Base-by-base conservation (phyloP, 2,329 filamentous ascomycete species). In the Curvularia lunata region DNA sequence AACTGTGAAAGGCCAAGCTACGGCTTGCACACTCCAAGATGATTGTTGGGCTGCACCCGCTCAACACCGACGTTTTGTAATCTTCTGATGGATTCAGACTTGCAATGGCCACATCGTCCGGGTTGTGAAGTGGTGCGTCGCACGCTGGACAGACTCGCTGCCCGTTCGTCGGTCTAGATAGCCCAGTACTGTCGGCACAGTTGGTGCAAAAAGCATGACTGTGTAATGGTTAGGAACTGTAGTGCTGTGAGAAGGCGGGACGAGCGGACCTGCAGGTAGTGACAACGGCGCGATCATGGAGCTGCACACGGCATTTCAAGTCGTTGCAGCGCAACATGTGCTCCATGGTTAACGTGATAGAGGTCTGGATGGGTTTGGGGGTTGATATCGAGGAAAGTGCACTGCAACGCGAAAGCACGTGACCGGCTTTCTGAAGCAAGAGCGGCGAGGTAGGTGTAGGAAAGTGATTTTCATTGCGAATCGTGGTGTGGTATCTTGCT, bases 1-100 rank as follows among this genome's bases (percentile, higher is more conserved):
- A 97, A 28, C 86, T 88, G 89, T 92, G 96, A 72, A 97, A 97
- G 30, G 85, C 86, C 63, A 97, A 77, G 1, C 89, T 92, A 64
- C 91, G 84, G 5, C 89, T 87, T 21, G 91, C 90, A 75, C 92
- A 96, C 67, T 97, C 93, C 84, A 96, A 92, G 62, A 97, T 90
- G 28, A 88, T 83, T 32, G 84, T 88, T 0, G 94, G 94, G 59
- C 87, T 91, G 1, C 97, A 79, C 0, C 94, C 94, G 69, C 91
- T 92, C 10, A 97, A 81, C 0, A 96, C 85, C 59, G 88, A 93
- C 0, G 91, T 92, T 76, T 96, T 96, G 81, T 95, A 96, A 64
- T 96, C 92, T 69, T 97, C 93, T 0, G 87, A 88, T 0, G 92
- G 92, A 59, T 88, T 90, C 40, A 97, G 82, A 28, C 87, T 84